Percentiles rank a stretch among this genome's conserved stretches.
Conservation (phyloP, 2,329 filamentous ascomycete genomes). For the Apiospora phragmitis region DNA sequence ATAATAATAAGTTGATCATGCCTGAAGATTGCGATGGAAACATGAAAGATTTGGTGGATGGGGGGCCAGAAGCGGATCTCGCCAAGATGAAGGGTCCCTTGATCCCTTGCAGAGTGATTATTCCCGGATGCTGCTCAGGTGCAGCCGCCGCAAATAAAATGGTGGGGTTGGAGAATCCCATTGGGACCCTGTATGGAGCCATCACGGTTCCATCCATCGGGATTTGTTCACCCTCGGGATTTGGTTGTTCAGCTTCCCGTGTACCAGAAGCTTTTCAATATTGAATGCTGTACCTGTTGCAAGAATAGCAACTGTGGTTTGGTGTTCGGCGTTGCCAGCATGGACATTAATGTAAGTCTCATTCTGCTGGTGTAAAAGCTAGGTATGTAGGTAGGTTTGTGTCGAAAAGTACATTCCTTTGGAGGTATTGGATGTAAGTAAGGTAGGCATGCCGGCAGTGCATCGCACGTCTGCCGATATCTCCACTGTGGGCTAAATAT, state of each 20-base stretch:
- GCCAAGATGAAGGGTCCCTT: conserved; percentile 5
- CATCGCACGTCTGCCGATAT: not conserved
- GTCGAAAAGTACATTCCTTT: too few species aligned
- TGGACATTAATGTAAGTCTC: not conserved
- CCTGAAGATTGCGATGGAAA: not conserved
- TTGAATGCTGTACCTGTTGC: not conserved
- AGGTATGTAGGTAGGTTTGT: not conserved
- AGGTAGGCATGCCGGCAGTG: not conserved
- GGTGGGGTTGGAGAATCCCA: not conserved
- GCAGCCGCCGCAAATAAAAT: not conserved
- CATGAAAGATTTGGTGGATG: not conserved
- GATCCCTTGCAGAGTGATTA: not conserved
- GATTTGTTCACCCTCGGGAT: not conserved
- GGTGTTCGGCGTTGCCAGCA: not conserved
- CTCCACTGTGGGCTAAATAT: conserved; percentile 7
- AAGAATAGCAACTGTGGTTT: not conserved
- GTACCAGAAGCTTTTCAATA: not conserved
- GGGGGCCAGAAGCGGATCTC: not conserved
- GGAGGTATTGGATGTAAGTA: not conserved
- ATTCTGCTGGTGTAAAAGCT: not conserved
- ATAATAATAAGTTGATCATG: not conserved
- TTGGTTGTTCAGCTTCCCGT: not conserved
- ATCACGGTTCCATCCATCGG: not conserved
- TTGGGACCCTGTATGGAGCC: not conserved
- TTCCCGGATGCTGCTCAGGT: conserved; percentile 1